A percentile compares a stretch with the other conserved stretches of the same genome.
Conservation (phyloP, 2,329 filamentous ascomycete genomes). For the Talaromyces sp. region DNA sequence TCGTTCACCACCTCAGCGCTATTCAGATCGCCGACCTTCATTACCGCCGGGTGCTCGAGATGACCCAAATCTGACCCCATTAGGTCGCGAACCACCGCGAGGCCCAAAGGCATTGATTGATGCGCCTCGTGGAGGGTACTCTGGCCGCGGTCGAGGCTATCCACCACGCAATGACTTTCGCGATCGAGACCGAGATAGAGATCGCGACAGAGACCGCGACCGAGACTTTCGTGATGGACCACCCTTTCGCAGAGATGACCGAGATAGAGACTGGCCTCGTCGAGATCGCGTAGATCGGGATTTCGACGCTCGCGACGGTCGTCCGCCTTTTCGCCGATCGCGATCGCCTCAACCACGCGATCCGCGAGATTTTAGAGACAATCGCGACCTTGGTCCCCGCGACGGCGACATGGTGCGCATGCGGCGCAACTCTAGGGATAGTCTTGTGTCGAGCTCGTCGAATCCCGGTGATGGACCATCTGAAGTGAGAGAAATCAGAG, state of each 20-base stretch:
- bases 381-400: conserved; percentile 33
- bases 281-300: conserved; percentile 48
- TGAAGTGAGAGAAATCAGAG: not conserved
- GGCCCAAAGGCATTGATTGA: conserved; percentile 78
- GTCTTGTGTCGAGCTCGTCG: conserved; percentile 36
- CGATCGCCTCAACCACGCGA: conserved; percentile 39
- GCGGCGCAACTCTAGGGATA: conserved; percentile 45
- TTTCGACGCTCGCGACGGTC: conserved; percentile 43
- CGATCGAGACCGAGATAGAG: conserved; percentile 37
- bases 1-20: conserved; percentile 67
- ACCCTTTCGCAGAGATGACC: conserved; percentile 36
- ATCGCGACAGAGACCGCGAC: conserved; percentile 39
- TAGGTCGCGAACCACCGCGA: conserved; percentile 68
- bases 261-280: conserved; percentile 45
- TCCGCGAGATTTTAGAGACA: conserved; percentile 40
- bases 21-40: conserved; percentile 68
- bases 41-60: conserved; percentile 60
- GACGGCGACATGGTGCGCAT: conserved; percentile 40
- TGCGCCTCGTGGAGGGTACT: conserved; percentile 53
- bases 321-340: conserved; percentile 44
- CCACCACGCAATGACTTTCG: conserved; percentile 58
- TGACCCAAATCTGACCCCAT: conserved; percentile 54
- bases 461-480: conserved; percentile 36
- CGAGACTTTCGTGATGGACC: conserved; percentile 32
- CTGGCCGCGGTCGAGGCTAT: conserved; percentile 60